phyloP scores from a whole-genome alignment of 768 basidiomycete genomes.

The Guyanaporus albipodus region DNA sequence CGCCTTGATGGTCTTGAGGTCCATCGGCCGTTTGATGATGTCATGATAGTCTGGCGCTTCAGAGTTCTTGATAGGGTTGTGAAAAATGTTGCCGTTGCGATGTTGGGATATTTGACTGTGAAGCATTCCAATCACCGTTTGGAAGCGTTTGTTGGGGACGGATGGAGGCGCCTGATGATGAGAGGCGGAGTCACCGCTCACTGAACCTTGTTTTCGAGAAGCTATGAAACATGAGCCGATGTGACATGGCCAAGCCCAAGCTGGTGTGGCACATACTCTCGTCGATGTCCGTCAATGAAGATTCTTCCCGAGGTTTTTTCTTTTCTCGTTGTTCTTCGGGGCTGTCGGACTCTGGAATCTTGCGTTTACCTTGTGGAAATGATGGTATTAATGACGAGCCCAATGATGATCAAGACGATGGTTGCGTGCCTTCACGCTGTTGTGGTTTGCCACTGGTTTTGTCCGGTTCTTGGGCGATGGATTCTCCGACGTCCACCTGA shows the following conservation, averaged over 20 bases:
- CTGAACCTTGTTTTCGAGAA: conserved; percentile 18
- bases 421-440: conserved; percentile 22
- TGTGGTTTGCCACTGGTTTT: conserved; percentile 2
- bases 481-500: conserved; percentile 16
- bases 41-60: conserved; percentile 92
- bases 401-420: no score
- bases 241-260: neutral
- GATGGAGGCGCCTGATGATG: conserved; percentile 20
- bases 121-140: conserved; percentile 76
- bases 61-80: conserved; percentile 80
- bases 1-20: conserved; percentile 89
- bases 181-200: conserved; percentile 14
- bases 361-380: conserved; percentile 24
- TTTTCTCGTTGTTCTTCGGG: conserved; percentile 26
- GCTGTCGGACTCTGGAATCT: conserved; percentile 20
- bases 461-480: conserved; percentile 9
- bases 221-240: conserved; percentile 11
- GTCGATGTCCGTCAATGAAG: conserved; percentile 21
- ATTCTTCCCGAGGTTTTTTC: conserved; percentile 27
- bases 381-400: neutral
- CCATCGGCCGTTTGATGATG: conserved; percentile 93
- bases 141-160: conserved; percentile 62
- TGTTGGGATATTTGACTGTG: conserved; percentile 81
- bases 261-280: conserved; percentile 40
- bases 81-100: conserved; percentile 86